Base-by-base conservation (phyloP, 768 basidiomycete species). In the Kwoniella bestiolae region DNA sequence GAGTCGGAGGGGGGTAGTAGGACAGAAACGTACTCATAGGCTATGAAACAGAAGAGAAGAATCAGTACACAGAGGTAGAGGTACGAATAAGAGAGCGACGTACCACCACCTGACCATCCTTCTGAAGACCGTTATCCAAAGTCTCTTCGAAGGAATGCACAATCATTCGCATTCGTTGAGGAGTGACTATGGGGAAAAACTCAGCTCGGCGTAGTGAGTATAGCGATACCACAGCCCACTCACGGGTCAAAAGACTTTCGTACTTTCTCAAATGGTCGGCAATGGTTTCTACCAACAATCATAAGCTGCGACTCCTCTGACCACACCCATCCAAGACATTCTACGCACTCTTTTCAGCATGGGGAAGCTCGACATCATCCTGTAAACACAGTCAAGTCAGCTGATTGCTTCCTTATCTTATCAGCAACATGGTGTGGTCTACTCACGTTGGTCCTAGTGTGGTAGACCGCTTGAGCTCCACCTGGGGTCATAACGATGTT, bases 81-180 rank as follows among this genome's bases (percentile, higher is more conserved):
- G 53, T 64, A 23, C 41, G 29, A 66, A 35, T 66, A 45, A 55
- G 45, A 38, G 28, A n/a, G 45, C 61, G 60, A 87, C 93, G 73
- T 80, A 95, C 95, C 82, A 98, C 94, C 38, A 90, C 84, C 83
- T 97, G 91, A 23, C 87, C 86, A 26, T 86, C 85, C 81, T 94
- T 90, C 70, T 89, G 84, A 55, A 99, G 83, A 14, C 96, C 96
- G 26, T 86, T 82, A 74, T 96, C 94, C 28, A 99, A 86, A 1
- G 91, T 88, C 51, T 97, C 94, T 79, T 92, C 88, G 84, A 99
- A 94, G 0, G 94, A 91, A 79, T 96, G 92, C 26, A 94, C 93
- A 76, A 98, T 96, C 87, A 94, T 95, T 57, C 74, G 58, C 79
- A 80, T 78, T 44, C 79, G 64, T 41, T 78, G 78, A 26, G 76